Evolutionary conservation across 768 basidiomycete genomes (phyloP).

Genomic region (Kwoniella botswanensis): DNA sequence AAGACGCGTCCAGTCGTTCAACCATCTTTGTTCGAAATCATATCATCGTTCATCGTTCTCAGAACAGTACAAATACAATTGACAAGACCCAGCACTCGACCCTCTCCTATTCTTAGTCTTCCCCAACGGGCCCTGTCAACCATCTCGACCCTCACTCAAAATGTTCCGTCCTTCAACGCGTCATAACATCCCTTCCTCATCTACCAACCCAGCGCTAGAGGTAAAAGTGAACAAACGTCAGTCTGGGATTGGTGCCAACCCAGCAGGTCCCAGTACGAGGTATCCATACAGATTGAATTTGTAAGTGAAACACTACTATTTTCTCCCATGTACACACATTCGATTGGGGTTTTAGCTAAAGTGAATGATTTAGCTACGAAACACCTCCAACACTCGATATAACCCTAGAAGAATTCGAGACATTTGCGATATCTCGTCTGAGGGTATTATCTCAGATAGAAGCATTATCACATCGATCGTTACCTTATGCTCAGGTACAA

Average conservation of each 20-base stretch:
- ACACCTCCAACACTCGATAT: conserved; percentile 82
- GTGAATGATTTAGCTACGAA: conserved; percentile 73
- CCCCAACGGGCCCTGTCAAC: no score
- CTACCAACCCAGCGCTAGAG: conserved; percentile 36
- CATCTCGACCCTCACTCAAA: neutral
- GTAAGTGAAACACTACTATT: conserved; percentile 59
- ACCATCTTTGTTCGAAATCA: no score
- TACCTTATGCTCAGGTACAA: conserved; percentile 36
- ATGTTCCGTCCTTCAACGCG: conserved; percentile 57
- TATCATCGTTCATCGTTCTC: no score
- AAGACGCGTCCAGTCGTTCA: conserved; percentile 1
- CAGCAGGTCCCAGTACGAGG: conserved; percentile 24
- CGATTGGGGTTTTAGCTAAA: neutral
- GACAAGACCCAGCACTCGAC: neutral
- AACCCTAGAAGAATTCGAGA: conserved; percentile 94
- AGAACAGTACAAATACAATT: neutral
- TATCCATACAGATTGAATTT: conserved; percentile 66
- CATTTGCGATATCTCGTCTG: conserved; percentile 82
- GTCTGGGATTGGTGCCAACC: conserved; percentile 28
- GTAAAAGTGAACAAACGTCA: conserved; percentile 51
- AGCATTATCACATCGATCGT: conserved; percentile 46
- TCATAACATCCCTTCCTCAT: conserved; percentile 34
- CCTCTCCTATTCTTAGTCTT: no score
- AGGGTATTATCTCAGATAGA: conserved; percentile 46
- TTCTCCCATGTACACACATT: no score